These are phyloP conservation scores for Rhodocollybia butyracea DNA, from an alignment of 768 basidiomycete species.

Conservation along the genomic window DNA sequence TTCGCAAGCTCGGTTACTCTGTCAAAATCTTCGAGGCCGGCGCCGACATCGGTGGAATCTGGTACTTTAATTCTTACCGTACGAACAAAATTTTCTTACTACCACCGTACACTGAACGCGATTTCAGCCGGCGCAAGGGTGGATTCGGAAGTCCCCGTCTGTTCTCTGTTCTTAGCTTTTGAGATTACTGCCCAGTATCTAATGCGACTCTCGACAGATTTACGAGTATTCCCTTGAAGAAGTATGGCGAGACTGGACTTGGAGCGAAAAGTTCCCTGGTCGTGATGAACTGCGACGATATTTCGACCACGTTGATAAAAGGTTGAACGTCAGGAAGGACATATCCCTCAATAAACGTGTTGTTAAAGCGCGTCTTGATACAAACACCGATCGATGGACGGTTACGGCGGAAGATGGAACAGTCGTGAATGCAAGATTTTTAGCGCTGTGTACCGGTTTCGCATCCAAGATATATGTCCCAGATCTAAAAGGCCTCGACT, in stretches of 20 bases:
- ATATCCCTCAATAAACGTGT: slow-evolving; percentile 12
- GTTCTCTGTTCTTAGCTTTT: too few relatives aligned
- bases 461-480: slow-evolving; percentile 7
- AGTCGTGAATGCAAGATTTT: slow-evolving; percentile 8
- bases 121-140: slow-evolving; percentile 15
- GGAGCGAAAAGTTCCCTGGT: slow-evolving; percentile 8
- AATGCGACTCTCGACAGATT: too few relatives aligned
- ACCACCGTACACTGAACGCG: too few relatives aligned
- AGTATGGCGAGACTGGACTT: slow-evolving; percentile 10
- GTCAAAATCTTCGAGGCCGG: slow-evolving; percentile 13
- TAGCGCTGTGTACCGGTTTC: slow-evolving; percentile 12
- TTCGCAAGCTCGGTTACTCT: slow-evolving; percentile 10
- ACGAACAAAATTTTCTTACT: too few relatives aligned
- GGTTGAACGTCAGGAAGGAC: slow-evolving; percentile 10
- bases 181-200: too few relatives aligned
- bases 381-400: slow-evolving; percentile 5
- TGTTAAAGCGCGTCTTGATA: slow-evolving; percentile 9
- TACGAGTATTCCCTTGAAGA: slow-evolving; percentile 13
- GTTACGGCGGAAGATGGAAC: slow-evolving; percentile 9
- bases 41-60: slow-evolving; percentile 11
- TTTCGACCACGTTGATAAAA: slow-evolving; percentile 13
- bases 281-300: slow-evolving; percentile 10
- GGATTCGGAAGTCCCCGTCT: slow-evolving; percentile 13
- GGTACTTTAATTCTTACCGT: slow-evolving; percentile 13
- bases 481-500: neutral